A percentile compares a stretch with the other conserved stretches of the same genome.
Conservation (phyloP, 2,329 filamentous ascomycete species). For the Ceratocystis ficicola region DNA sequence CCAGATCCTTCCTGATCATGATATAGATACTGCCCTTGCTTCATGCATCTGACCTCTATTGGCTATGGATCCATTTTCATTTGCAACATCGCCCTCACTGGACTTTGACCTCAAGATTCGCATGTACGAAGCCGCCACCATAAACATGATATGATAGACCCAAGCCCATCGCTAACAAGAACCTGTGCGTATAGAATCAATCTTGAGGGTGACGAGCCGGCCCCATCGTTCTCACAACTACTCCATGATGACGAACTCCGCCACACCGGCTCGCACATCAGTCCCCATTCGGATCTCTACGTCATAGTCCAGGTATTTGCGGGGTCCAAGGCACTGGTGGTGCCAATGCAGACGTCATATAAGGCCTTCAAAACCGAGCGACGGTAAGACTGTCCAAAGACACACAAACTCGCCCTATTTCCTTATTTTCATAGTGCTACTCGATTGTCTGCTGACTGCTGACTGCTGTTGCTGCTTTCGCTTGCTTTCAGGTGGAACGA, state of each 20-base stretch:
- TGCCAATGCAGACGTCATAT: slow-evolving; percentile 85
- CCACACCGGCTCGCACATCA: slow-evolving; percentile 76
- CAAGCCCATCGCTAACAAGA: not conserved
- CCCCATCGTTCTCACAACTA: slow-evolving; percentile 50
- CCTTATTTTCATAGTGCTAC: not conserved
- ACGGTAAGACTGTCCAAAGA: slow-evolving; percentile 32
- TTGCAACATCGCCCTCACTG: slow-evolving; percentile 77
- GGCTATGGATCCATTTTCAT: slow-evolving; percentile 86
- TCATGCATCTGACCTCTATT: not conserved
- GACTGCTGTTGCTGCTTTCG: slow-evolving; percentile 9
- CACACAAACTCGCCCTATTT: not conserved
- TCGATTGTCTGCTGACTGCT: not conserved
- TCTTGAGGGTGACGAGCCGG: slow-evolving; percentile 36
- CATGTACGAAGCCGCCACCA: slow-evolving; percentile 38
- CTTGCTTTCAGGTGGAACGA: slow-evolving; percentile 64
- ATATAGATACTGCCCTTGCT: not conserved
- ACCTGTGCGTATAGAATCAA: slow-evolving; percentile 33
- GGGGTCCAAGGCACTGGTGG: slow-evolving; percentile 85
- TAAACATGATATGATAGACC: too few species aligned
- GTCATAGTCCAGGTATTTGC: slow-evolving; percentile 90
- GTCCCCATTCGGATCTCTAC: slow-evolving; percentile 74
- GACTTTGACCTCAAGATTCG: slow-evolving; percentile 58
- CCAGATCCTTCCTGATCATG: not conserved
- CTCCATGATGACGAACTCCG: slow-evolving; percentile 67
- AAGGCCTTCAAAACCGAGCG: slow-evolving; percentile 71